Evolutionary conservation across 176 grass and related monocot genomes (phyloP), one percentile per base, ranked within the genome.

Genomic region (Carex cristatella): DNA sequence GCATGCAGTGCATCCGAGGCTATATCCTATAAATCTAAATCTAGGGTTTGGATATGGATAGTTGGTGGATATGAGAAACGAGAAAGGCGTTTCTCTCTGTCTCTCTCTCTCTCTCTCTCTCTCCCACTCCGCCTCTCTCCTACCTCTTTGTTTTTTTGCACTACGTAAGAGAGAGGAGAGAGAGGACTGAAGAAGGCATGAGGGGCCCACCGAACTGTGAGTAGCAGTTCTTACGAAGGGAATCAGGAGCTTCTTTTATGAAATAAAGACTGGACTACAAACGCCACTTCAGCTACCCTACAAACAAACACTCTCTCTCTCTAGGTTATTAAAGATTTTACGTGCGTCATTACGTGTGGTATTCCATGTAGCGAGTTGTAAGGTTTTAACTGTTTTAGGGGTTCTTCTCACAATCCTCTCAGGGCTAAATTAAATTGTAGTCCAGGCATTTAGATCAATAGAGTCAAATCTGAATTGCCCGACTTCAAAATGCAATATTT

Each of bases 171-270:
- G 64, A 83, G 80, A 82, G 61, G 46, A 32, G 40, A 42, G 60
- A 33, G n/a, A 55, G 40, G 11, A 31, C 35, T 1, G 18, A 81
- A 81, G 79, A 48, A 56, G 79, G 33, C 61, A 83, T 66, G 81
- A 0, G 81, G 81, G 44, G 63, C 19, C 81, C 81, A 83, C 8
- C 13, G 42, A 83, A 83, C 81, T 83, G 81, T 15, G 27, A 83
- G 81, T 83, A 69, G 63, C 81, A 83, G 81, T 67, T 46, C 81
- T 83, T 83, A 69, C 81, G 81, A 63, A 83, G 81, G 63, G 81
- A 67, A 83, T 83, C 81, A 83, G 81, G 81, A 69, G 81, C 81
- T 83, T 83, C 81, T 83, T 83, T 83, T 83, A 69, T 83, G 81
- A 83, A 83, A 83, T 51, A 78, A 77, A 77, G 74, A 79, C 74